Evolutionary conservation across 1,284 basidiomycete genomes (phyloP), one percentile per base, ranked within the genome.

Genomic region (Inonotus hispidus): DNA sequence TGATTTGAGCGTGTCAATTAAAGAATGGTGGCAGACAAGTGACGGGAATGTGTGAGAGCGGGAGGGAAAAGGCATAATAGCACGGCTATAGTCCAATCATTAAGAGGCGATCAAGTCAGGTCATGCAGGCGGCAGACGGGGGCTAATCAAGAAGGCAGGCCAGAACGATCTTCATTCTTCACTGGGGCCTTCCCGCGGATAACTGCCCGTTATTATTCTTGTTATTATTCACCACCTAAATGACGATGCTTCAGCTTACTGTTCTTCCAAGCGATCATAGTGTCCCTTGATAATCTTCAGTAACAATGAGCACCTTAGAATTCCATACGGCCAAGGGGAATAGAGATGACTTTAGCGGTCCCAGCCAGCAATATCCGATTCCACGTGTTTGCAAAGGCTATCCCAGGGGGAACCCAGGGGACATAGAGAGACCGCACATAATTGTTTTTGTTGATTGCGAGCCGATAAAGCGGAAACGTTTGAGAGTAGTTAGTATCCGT

Each of bases 91-190:
- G 41, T 14, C 41, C 41, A 43, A 43, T 43, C 41, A 21, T 21
- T 16, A 43, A 43, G 19, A 43, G 41, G 41, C 2, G n/a, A 43
- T 7, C 16, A n/a, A 43, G 19, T 16, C 3, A 43, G 16, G 41
- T 21, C 41, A 52, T 11, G 16, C 16, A 35, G 47, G 41, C 52
- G 53, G 32, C 32, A 32, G 32, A 32, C 32, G 3, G 32, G 58
- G 37, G 32, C 58, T 50, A 45, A 37, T 46, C 23, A 47, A 35
- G 50, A 52, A 29, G 16, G 29, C 27, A 41, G 19, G 10, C 10
- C 32, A 19, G 35, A 16, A 37, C 13, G 56, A 58, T 54, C 53
- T 55, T 60, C 59, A 60, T 54, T 60, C 39, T 53, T 55, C 53
- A 21, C 32, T 32, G 32, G 32, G 38, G 16, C 14, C 41, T 43